Evolutionary conservation across 192 early-diverging fungal genomes (phyloP), one percentile per base, ranked within the genome.

Genomic region (Pilobolus umbonatus): DNA sequence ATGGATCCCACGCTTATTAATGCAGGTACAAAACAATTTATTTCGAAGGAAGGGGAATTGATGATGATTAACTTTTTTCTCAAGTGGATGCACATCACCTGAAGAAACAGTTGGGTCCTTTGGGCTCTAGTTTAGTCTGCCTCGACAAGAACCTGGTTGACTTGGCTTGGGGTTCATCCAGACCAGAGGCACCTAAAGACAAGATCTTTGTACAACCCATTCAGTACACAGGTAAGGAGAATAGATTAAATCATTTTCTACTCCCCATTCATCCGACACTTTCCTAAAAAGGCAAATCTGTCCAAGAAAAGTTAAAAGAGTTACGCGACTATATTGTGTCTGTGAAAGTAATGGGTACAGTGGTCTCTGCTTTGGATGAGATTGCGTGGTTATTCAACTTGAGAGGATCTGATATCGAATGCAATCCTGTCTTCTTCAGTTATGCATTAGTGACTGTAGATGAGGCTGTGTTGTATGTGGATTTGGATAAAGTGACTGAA

Each of bases 341-440:
- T 1, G 80, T 88, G 62, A 78, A 81, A 58, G 72, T 70, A 6
- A 82, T 80, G 57, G 96, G 90, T 25, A 79, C 91, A 44, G 82
- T 94, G 2, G 82, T 95, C 5, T 85, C 93, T 6, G 93, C 86
- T 7, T 77, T 99, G 52, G 96, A 97, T 69, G 96, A 98, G 75
- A 82, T 98, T 60, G 91, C 92, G 9, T 98, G 96, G 96, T 78
- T 98, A 30, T 93, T 93, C 73, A 98, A 98, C 67, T 73, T 98
- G 49, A 88, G 96, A 57, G 96, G 96, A n/a, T 85, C 85, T 25
- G 96, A 98, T 63, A 90, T 98, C 63, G 75, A 80, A 50, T 98
- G 85, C 80, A 98, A 98, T 63, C 96, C 96, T 0, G 95, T 98
- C 14, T 97, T 98, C 74, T 92, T 93, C 68, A 78, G 94, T 1